Percentiles rank a stretch among this genome's conserved stretches.
These are phyloP conservation scores for Ascomycota sp. DNA, from an alignment of 2,329 filamentous ascomycete species.

Conservation along the genomic window DNA sequence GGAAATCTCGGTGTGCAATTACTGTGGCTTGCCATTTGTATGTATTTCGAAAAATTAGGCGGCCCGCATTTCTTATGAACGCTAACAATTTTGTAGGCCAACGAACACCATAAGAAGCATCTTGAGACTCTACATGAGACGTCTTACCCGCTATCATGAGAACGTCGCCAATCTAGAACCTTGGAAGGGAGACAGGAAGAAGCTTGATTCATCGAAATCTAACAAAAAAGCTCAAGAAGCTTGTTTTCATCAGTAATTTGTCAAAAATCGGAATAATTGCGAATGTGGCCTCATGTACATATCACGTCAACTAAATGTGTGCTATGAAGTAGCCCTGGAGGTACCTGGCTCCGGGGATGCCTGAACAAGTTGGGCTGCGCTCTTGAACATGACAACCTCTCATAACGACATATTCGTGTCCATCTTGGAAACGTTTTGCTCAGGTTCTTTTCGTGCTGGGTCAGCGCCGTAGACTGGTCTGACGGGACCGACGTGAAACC, in stretches of 20 bases:
- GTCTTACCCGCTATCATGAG: constrained; percentile 54
- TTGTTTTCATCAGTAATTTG: too few species aligned
- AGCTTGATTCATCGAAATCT: background rate
- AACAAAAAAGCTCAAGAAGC: too few species aligned
- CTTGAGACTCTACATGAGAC: constrained; percentile 65
- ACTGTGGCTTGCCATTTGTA: constrained; percentile 89
- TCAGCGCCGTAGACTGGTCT: too few species aligned
- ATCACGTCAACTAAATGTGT: constrained; percentile 1
- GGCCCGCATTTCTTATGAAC: background rate
- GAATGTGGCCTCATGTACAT: constrained; percentile 1
- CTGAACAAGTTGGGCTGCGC: too few species aligned
- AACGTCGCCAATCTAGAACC: constrained; percentile 4
- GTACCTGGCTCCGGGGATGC: too few species aligned
- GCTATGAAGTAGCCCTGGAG: background rate
- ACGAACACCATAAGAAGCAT: constrained; percentile 71
- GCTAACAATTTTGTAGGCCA: constrained; percentile 36
- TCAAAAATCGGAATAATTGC: background rate
- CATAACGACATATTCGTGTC: too few species aligned
- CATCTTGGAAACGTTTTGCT: too few species aligned
- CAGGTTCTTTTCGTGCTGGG: too few species aligned
- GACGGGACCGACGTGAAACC: too few species aligned
- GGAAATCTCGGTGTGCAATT: constrained; percentile 74
- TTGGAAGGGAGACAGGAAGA: background rate
- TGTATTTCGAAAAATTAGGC: constrained; percentile 14
- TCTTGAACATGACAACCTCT: too few species aligned